Evolutionary conservation across 495 filamentous ascomycete species (phyloP), one percentile per base, ranked within the genome.

Genomic region (Xylaria longipes): DNA sequence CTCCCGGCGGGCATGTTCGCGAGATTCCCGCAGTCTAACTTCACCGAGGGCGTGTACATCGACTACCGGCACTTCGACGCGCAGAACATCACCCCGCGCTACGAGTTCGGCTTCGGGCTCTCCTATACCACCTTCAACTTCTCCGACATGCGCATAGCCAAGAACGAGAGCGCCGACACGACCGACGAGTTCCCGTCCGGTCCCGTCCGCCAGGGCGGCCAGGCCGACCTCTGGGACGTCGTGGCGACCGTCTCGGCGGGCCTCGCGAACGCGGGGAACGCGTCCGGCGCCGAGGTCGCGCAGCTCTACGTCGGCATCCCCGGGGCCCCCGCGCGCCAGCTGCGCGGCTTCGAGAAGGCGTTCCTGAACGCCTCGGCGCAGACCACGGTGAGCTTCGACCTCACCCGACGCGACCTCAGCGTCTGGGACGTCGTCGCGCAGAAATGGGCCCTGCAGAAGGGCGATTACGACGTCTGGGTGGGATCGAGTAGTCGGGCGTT

Each of bases 61-160:
- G 89, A 87, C 75, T 89, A 90, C 75, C 83, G 86, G 46, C 80
- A 84, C 73, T 90, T 90, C 68, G 87, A 89, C 69, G 78, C 77
- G 56, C 72, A 83, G 54, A 85, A 87, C 69, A 83, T 90, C 65
- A 82, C 79, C 1, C 88, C 89, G 0, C 85, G 85, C 7, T 91
- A 84, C 71, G 88, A 89, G 66, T 91, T 91, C 70, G 89, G 89
- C 11, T 91, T 84, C 65, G 90, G 90, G 2, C 80, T 91, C 1
- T 85, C 84, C 0, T 91, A 90, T 77, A 89, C 89, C 0, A 87
- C 81, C 2, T 91, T 90, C 76, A 69, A 75, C 27, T 83, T 83
- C 57, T 78, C 80, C 0, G 64, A 65, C 22, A 71, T 86, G 2
- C 35, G 54, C 15, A 73, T 86, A 45, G 6, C 3, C 4, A 29